Percentiles rank a stretch among this genome's conserved stretches.
phyloP scores from a whole-genome alignment of 768 basidiomycete genomes.

The Boletus pseudo-olivaceus region DNA sequence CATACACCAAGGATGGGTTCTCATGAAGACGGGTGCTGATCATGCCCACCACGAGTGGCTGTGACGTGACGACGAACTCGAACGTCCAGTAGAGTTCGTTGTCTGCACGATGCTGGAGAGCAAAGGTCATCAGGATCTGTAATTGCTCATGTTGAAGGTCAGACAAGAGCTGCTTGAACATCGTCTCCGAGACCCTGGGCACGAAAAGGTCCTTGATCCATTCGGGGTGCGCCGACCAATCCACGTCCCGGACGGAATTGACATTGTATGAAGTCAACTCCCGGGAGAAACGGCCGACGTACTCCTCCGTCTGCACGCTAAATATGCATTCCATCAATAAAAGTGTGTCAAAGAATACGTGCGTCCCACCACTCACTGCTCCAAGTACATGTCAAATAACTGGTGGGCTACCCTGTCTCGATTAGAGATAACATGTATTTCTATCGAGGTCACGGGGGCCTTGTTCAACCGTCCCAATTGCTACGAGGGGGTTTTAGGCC shows the following conservation, averaged over 20 bases:
- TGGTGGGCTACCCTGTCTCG: conserved; percentile 64
- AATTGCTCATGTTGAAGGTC: conserved; percentile 22
- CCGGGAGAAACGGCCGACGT: conserved; percentile 45
- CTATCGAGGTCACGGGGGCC: conserved; percentile 48
- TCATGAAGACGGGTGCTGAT: conserved; percentile 44
- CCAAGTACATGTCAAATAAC: conserved; percentile 64
- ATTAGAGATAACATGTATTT: conserved; percentile 69
- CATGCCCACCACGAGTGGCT: conserved; percentile 28
- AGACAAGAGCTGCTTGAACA: conserved; percentile 20
- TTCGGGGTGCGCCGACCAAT: conserved; percentile 36
- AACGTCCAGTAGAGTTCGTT: conserved; percentile 54
- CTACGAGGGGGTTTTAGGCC: conserved; percentile 27
- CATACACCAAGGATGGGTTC: conserved; percentile 53
- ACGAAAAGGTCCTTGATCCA: conserved; percentile 35
- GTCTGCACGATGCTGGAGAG: conserved; percentile 50
- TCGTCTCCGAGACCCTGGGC: conserved; percentile 14
- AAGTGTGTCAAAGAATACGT: background rate
- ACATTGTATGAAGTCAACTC: conserved; percentile 39
- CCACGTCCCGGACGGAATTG: conserved; percentile 39
- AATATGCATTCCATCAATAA: background rate
- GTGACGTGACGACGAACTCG: conserved; percentile 30
- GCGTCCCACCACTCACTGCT: conserved; percentile 57
- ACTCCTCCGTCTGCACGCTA: conserved; percentile 48
- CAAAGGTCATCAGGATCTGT: conserved; percentile 14
- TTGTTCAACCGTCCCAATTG: conserved; percentile 59